Evolutionary conservation across 257 asterid genomes (phyloP), one percentile per base, ranked within the genome.

Genomic region (Rehmannia glutinosa): DNA sequence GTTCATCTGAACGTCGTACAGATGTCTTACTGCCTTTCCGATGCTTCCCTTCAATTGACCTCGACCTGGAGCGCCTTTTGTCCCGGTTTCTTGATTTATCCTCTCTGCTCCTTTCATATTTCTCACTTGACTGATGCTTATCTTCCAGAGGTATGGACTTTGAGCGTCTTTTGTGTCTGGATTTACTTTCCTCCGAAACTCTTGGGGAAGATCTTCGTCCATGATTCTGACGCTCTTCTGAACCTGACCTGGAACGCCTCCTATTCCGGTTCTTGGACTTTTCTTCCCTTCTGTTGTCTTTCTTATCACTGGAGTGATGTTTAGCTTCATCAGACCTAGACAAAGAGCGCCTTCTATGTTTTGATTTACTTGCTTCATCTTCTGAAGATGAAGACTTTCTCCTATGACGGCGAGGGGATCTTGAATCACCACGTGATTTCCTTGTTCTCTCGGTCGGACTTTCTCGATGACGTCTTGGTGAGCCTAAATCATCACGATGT

Each of bases 241-340:
- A 86, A 54, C 65, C 77, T 41, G 97, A 84, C 73, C 95, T 79
- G 41, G 91, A 82, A 52, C 68, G 77, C 64, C 84, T 73, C 77
- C 83, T 75, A 25, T 75, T 80, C 60, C 78, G 77, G 47, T 72
- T 80, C 80, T 73, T 87, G 32, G 86, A 33, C 47, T 80, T 88
- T 28, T 77, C 96, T 55, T 76, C 86, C 68, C 74, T 77, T 42
- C 47, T 77, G 53, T 64, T 63, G 65, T 80, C 82, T 66, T 75
- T 72, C 78, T 74, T 82, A 68, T 84, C 86, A 63, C 84, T 76
- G 43, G 91, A 75, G 50, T 62, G 81, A 77, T 74, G 81, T 69
- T 80, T 82, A 43, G 54, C 77, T 75, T 88, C 99, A 67, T 68
- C 85, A 63, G 96, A 89, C 73, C 76, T 83, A 61, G 99, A 90